Evolutionary conservation across 78 protist genomes (phyloP), one percentile per base, ranked within the genome.

Genomic region (Andalucia godoyi): DNA sequence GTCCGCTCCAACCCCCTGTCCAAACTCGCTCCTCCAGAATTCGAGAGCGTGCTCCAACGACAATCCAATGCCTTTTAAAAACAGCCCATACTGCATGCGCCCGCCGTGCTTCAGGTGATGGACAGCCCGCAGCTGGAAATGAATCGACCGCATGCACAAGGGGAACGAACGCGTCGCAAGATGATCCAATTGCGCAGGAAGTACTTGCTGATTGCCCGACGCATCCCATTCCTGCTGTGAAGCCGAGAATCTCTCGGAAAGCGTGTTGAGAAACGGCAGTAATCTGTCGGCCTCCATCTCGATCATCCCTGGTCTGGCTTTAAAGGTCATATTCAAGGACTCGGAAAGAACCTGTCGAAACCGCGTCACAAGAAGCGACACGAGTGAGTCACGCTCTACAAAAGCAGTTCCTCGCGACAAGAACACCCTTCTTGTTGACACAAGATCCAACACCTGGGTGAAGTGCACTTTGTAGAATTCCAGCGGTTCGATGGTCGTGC

Each of bases 1-100:
- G 32, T 78, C 71, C 32, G n/a, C 46, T 2, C 79, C 10, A 70
- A 83, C 74, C 5, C 25, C 33, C 63, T 68, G 51, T 4, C 85
- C 47, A 47, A 89, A 83, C 15, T 81, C 70, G 2, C 25, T 0
- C 38, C 77, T 70, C 90, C 90, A 89, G 66, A 66, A 79, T 17
- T 17, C 12, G n/a, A 76, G n/a, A 7, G 95, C 77, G n/a, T 85
- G 90, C 36, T 89, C 95, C 50, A 64, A 41, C 0, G 64, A 10
- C 15, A 89, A 72, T 4, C 94, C 94, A 12, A 86, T 86, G 6
- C 69, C 87, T 72, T 86, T 89, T 42, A 89, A 76, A 62, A 86
- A 89, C 5, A 85, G 86, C 0, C 89, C 80, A 36, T 67, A 72
- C 57, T 89, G 85, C 38, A 74, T 47, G n/a, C 95, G 66, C 32